These are phyloP conservation scores for Termitomyces sp. DNA, from an alignment of 1,284 basidiomycete genomes.

Conservation along the genomic window DNA sequence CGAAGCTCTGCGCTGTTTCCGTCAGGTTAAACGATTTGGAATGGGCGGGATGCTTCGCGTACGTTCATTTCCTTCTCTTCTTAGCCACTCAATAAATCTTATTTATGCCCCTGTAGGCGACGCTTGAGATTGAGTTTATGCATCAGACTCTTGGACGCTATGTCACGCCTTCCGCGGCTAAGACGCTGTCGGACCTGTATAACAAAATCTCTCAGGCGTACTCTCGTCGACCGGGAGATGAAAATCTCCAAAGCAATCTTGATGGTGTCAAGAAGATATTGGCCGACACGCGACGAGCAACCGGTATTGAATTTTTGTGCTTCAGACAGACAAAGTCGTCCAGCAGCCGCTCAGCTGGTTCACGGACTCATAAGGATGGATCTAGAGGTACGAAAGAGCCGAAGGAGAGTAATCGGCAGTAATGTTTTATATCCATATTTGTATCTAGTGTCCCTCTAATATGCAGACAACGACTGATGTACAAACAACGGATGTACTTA, in stretches of 20 bases:
- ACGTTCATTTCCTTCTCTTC: slow-evolving; percentile 30
- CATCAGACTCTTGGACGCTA: slow-evolving; percentile 92
- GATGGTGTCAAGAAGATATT: slow-evolving; percentile 90
- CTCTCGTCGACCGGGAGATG: slow-evolving; percentile 71
- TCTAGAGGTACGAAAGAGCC: slow-evolving; percentile 13
- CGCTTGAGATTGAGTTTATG: slow-evolving; percentile 97
- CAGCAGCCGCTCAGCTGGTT: slow-evolving; percentile 14
- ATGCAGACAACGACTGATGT: background rate
- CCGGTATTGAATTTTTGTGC: slow-evolving; percentile 93
- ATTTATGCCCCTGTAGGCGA: slow-evolving; percentile 56
- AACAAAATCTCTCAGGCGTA: slow-evolving; percentile 93
- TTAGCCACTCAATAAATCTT: background rate
- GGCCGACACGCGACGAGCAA: slow-evolving; percentile 81
- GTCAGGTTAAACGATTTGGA: slow-evolving; percentile 83
- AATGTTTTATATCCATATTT: background rate
- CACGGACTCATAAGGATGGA: slow-evolving; percentile 16
- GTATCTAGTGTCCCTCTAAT: background rate
- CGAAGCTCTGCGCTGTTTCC: slow-evolving; percentile 81
- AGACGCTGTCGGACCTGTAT: slow-evolving; percentile 86
- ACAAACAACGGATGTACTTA: background rate
- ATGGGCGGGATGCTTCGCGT: slow-evolving; percentile 98
- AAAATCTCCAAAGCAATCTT: slow-evolving; percentile 81
- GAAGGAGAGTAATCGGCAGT: slow-evolving; percentile 11
- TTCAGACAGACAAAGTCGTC: slow-evolving; percentile 61
- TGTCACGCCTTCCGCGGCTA: slow-evolving; percentile 76